Base-by-base conservation (phyloP, 1,284 basidiomycete species). In the Cryptococcus amylolentus region DNA sequence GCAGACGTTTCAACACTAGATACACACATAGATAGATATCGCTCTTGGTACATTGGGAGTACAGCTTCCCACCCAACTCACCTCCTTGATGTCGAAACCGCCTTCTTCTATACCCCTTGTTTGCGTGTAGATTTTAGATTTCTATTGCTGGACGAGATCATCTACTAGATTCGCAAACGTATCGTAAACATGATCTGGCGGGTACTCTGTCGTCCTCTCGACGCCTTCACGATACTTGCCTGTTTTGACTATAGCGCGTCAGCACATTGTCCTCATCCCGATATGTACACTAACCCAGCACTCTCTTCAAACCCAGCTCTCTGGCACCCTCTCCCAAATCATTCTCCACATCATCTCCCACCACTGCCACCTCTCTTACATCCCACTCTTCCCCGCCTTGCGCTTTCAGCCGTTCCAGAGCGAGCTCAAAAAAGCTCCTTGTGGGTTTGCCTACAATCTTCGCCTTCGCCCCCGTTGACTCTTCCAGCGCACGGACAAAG, bases 381-480 rank as follows among this genome's bases (percentile, higher is more conserved):
- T 50, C 37, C 13, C 48, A 38, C 2, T 27, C 20, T n/a, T 53
- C 20, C 23, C 23, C 42, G 9, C 50, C 37, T n/a, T 74, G 68
- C 12, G 62, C 52, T 14, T 72, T 63, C 35, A 88, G 71, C 62
- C 81, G 79, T 31, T 68, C 67, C 43, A 88, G 77, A 6, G 83
- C 84, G 4, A 81, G 74, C 62, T 85, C 77, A 61, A 86, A 88
- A 68, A 88, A 88, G 1, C 72, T 64, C 18, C 73, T 75, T 0
- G 79, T 81, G 0, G 87, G 87, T 67, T 88, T 89, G 4, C 87
- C 87, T 6, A 88, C 81, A 9, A 84, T 77, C 38, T 80, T 79
- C 0, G 85, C 83, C 13, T 77, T 63, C 20, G 78, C 61, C 0
- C 79, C 81, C 0, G 81, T 63, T 0, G 85, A 85, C 3, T 77